Evolutionary conservation across 495 filamentous ascomycete species (phyloP), one percentile per base, ranked within the genome.

Genomic region (Penicillium manginii): DNA sequence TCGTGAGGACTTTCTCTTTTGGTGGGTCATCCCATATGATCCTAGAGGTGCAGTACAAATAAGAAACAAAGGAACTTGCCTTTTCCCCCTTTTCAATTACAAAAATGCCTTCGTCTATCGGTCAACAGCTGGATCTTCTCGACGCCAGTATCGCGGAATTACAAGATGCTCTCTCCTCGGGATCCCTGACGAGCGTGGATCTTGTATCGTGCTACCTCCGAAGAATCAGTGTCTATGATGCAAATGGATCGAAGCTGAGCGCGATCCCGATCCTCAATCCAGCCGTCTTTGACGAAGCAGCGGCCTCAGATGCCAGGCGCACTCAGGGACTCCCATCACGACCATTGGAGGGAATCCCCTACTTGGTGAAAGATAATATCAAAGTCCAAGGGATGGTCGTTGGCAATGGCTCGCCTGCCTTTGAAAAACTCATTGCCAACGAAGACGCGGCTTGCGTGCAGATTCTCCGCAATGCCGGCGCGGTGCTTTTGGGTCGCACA

Each of bases 351-450:
- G 88, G 88, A n/a, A 86, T 91, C 54, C 88, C 88, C 3, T 85
- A 87, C 62, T 68, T 88, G 0, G 81, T 89, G 57, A 91, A 90
- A 73, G 86, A 91, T 71, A 91, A 85, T 66, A 89, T 90, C 57
- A 79, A 79, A 53, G 88, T 90, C 54, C 79, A 82, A 53, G 88
- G 89, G 73, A 83, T 88, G 70, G 86, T 81, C 3, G 84, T 84
- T 5, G 80, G 76, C 1, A 64, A 64, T 31, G 79, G 78, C 18
- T 81, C 75, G 23, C 80, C 75, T 60, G 84, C 83, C 35, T 81
- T 91, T 9, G 70, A 87, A 7, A 84, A 79, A 4, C 81, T 82
- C 40, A 69, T 86, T 10, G 84, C 88, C 0, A 88, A 86, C 2
- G 76, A 85, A 53, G 87, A 91, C 75, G 84, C 87, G 5, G 71